Percentiles rank a stretch among this genome's conserved stretches.
Conservation (phyloP, 495 filamentous ascomycete species). For the Podospora didyma region DNA sequence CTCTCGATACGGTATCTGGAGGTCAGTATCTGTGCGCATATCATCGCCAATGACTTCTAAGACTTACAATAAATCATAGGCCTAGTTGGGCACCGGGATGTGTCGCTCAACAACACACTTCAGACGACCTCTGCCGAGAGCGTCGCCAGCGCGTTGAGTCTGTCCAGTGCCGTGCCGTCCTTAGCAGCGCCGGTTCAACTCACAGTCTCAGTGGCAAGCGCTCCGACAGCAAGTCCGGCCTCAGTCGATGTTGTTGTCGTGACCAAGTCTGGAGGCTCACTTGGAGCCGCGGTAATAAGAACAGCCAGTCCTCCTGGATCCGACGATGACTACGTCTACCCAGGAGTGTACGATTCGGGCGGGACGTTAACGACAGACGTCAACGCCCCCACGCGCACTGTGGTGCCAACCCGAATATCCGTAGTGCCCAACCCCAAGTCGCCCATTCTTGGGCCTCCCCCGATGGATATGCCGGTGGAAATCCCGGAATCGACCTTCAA, state of each 20-base stretch:
- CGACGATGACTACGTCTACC: slow-evolving; percentile 13
- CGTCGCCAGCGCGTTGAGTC: background rate
- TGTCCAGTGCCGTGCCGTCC: background rate
- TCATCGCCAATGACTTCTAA: background rate
- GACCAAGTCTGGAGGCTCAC: background rate
- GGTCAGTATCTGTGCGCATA: slow-evolving; percentile 15
- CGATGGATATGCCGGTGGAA: slow-evolving; percentile 2
- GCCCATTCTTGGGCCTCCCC: slow-evolving; percentile 8
- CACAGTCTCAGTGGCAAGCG: background rate
- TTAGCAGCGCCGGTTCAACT: background rate
- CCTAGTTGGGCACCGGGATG: background rate
- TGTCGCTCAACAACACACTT: background rate
- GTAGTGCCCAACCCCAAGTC: slow-evolving; percentile 9
- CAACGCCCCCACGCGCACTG: slow-evolving; percentile 12
- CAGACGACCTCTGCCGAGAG: background rate
- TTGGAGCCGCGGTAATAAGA: background rate
- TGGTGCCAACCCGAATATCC: slow-evolving; percentile 9
- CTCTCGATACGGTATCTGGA: slow-evolving; percentile 22
- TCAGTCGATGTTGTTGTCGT: background rate
- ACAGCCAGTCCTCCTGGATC: slow-evolving; percentile 1
- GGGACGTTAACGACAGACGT: slow-evolving; percentile 18
- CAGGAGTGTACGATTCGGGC: slow-evolving; percentile 10
- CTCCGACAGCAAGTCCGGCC: background rate
- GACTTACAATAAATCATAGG: background rate
- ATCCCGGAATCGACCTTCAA: background rate